Base-by-base conservation (phyloP, 192 early-diverging fungal genomes). In the Diversispora eburnea region DNA sequence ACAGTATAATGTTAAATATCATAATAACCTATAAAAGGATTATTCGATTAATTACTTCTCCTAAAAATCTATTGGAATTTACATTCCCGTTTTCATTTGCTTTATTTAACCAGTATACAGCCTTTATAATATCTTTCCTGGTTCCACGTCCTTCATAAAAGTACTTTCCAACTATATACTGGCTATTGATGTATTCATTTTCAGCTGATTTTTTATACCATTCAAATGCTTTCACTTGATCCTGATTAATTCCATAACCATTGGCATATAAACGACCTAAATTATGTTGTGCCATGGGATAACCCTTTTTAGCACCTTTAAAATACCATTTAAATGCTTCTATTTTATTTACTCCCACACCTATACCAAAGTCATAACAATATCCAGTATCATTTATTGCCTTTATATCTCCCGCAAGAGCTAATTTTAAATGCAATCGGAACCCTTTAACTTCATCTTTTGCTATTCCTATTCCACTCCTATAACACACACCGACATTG, bases 341-440 rank as follows among this genome's bases (percentile, higher is more conserved):
- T 10, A 54, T 56, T 4, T 84, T 81, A 73, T 92, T 81, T 57
- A 85, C 84, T 68, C 84, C 81, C 0, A 89, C 82, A 45, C 90
- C 92, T n/a, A 90, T 80, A 39, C 92, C 93, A 64, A 89, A 9
- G 6, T 49, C 1, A 49, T 49, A 49, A 9, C 6, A 82, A 71
- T 88, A 91, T 2, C 92, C 93, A 43, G 94, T 83, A 8, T 90
- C 90, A 73, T 93, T 93, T 70, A 92, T 89, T 20, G 91, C 93
- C 0, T 91, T 75, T 25, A 88, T 88, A 67, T 92, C 89, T 22
- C 90, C 92, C 65, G 84, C 84, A 49, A 79, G 75, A 33, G 93
- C 92, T 17, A 83, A 80, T 42, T 80, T 75, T 45, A 82, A 74
- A 76, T 85, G 93, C 90, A 89, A 92, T 73, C 80, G 79, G 52